Evolutionary conservation across 2,329 filamentous ascomycete genomes (phyloP), one percentile per base, ranked within the genome.

Genomic region (Ophiosphaerella herpotricha): DNA sequence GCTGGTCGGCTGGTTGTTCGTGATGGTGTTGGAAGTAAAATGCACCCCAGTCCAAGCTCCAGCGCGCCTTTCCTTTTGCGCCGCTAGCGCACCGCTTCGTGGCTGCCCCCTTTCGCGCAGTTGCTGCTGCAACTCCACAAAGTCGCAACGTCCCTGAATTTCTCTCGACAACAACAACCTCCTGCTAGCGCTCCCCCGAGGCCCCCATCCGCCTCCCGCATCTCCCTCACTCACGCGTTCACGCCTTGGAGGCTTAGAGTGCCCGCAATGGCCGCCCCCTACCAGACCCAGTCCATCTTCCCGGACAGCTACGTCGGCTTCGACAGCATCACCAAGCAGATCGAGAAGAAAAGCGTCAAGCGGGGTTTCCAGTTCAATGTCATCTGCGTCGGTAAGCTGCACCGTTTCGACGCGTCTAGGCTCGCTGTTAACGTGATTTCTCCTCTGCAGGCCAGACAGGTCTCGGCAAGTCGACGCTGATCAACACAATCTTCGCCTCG

Each of bases 281-380:
- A 85, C 71, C 85, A 88, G 53, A 74, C 50, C 49, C 74, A 77
- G 70, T 80, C 80, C 62, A 84, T 88, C 75, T 94, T 90, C 79
- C 94, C 94, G 73, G 88, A 94, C 77, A 96, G 88, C 88, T 94
- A 97, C 84, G 94, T 99, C 77, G 94, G 94, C 85, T 99, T 99
- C 82, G 94, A 99, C 83, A 97, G 91, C 82, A 99, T 99, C 84
- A 99, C 94, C 68, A 91, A 88, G 66, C 94, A 99, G 83, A 99
- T 99, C 70, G 94, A 99, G 87, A 89, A 90, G 82, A 99, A 99
- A 88, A 88, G 97, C 75, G 78, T 99, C 81, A 99, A 99, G 85
- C 91, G 94, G 80, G 94, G 94, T 70, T 99, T 99, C 80, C 94
- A 99, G 80, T 99, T 99, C 86, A 99, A 99, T 77, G 89, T 97